Conservation (phyloP, 2,329 filamentous ascomycete genomes). For the Claviceps sp. region DNA sequence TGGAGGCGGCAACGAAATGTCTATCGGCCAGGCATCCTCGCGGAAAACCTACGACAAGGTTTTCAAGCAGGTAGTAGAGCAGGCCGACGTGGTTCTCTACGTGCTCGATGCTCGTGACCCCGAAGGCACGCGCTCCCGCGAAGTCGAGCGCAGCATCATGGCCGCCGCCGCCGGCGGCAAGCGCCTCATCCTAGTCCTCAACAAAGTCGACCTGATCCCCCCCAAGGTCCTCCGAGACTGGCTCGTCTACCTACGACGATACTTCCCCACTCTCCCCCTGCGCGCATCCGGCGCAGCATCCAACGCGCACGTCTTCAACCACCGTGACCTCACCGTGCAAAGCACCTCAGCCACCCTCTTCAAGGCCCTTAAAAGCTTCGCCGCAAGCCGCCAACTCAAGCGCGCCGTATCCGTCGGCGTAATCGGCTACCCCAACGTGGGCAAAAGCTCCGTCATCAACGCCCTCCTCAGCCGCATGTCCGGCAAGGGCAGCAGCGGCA, state of each 20-base stretch:
- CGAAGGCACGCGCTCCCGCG: slow-evolving; percentile 77
- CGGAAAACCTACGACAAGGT: slow-evolving; percentile 88
- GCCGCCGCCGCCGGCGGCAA: slow-evolving; percentile 74
- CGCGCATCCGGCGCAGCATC: slow-evolving; percentile 70
- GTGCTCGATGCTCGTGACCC: slow-evolving; percentile 87
- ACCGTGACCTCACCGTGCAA: slow-evolving; percentile 77
- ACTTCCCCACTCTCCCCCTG: slow-evolving; percentile 82
- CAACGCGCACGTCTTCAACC: slow-evolving; percentile 84
- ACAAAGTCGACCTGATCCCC: slow-evolving; percentile 90
- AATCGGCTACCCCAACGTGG: slow-evolving; percentile 91
- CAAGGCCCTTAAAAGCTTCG: slow-evolving; percentile 80
- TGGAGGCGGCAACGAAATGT: slow-evolving; percentile 40
- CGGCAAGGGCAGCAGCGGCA: slow-evolving; percentile 39
- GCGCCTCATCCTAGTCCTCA: slow-evolving; percentile 78
- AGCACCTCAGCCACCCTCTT: slow-evolving; percentile 76
- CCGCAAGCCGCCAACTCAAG: slow-evolving; percentile 72
- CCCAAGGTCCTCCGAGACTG: slow-evolving; percentile 70
- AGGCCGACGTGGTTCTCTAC: slow-evolving; percentile 83
- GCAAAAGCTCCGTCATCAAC: slow-evolving; percentile 95
- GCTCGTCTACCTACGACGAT: slow-evolving; percentile 72
- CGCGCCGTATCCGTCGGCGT: slow-evolving; percentile 83
- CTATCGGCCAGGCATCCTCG: slow-evolving; percentile 46
- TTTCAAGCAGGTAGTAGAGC: slow-evolving; percentile 84
- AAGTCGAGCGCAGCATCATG: slow-evolving; percentile 85
- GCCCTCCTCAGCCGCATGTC: slow-evolving; percentile 69